A percentile compares a stretch with the other conserved stretches of the same genome.
phyloP scores from a whole-genome alignment of 108 stramenopile species.

The Skeletonema costatum region DNA sequence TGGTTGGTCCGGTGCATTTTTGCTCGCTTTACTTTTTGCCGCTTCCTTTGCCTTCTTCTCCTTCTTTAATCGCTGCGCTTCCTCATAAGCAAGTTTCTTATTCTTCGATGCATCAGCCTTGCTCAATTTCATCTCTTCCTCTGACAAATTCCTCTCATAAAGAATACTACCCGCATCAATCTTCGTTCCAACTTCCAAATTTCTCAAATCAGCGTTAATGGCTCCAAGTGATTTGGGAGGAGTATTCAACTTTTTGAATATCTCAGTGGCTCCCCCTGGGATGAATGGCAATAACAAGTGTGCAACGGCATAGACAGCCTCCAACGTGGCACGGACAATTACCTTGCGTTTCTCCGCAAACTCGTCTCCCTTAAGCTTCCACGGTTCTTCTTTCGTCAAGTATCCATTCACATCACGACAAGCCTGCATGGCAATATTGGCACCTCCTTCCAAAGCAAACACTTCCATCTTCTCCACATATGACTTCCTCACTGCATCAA shows the following conservation, averaged over 20 bases:
- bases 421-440: constrained; percentile 73
- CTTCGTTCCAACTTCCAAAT: constrained; percentile 66
- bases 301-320: constrained; percentile 91
- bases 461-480: constrained; percentile 80
- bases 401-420: constrained; percentile 94
- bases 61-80: constrained; percentile 79
- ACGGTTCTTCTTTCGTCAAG: constrained; percentile 93
- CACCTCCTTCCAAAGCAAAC: constrained; percentile 79
- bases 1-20: constrained; percentile 55
- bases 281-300: constrained; percentile 94
- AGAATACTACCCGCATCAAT: constrained; percentile 80
- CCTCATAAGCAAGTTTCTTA: constrained; percentile 77
- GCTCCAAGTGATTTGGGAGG: constrained; percentile 58
- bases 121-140: constrained; percentile 71
- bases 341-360: constrained; percentile 68
- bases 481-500: constrained; percentile 56
- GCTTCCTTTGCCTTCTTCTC: constrained; percentile 81
- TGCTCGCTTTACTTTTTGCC: constrained; percentile 61
- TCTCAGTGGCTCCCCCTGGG: constrained; percentile 77
- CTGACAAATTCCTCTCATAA: constrained; percentile 63
- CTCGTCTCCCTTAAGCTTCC: constrained; percentile 95
- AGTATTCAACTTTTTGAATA: constrained; percentile 92
- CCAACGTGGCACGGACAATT: constrained; percentile 89
- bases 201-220: constrained; percentile 60
- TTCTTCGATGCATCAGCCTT: constrained; percentile 63